Conservation (phyloP, 2,329 filamentous ascomycete species). For the Apiospora pterosperma region DNA sequence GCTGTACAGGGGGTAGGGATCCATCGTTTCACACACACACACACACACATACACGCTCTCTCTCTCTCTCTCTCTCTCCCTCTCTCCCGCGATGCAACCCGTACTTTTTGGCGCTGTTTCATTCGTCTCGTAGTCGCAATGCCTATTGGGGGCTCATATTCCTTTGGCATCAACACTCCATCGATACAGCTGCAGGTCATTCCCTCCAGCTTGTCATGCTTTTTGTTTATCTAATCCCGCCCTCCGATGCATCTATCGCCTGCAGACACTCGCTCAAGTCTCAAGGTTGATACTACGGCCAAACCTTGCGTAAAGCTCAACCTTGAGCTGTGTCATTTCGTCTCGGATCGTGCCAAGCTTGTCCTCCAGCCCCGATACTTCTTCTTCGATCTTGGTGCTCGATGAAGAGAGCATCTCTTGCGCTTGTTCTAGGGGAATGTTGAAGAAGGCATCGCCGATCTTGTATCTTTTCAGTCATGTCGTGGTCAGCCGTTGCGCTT, state of each 20-base stretch:
- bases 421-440: conserved; percentile 77
- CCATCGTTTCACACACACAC: too few species aligned
- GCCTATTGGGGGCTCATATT: neutral
- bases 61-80: too few species aligned
- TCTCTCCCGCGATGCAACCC: neutral
- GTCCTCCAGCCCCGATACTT: conserved; percentile 73
- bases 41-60: too few species aligned
- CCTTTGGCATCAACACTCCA: neutral
- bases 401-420: conserved; percentile 77
- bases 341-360: conserved; percentile 72
- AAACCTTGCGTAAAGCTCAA: conserved; percentile 89
- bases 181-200: neutral
- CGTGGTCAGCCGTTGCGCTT: neutral
- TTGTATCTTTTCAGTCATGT: conserved; percentile 66
- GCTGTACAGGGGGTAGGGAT: neutral
- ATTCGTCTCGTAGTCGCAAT: neutral
- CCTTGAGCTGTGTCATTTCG: conserved; percentile 87
- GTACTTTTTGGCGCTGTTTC: neutral
- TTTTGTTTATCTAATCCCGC: neutral
- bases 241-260: neutral
- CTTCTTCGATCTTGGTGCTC: conserved; percentile 70
- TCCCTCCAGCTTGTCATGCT: neutral
- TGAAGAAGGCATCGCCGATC: conserved; percentile 93
- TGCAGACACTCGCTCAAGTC: conserved; percentile 50
- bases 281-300: conserved; percentile 97